Conservation (phyloP, 2,329 filamentous ascomycete species). For the Gnomoniopsis sp. region DNA sequence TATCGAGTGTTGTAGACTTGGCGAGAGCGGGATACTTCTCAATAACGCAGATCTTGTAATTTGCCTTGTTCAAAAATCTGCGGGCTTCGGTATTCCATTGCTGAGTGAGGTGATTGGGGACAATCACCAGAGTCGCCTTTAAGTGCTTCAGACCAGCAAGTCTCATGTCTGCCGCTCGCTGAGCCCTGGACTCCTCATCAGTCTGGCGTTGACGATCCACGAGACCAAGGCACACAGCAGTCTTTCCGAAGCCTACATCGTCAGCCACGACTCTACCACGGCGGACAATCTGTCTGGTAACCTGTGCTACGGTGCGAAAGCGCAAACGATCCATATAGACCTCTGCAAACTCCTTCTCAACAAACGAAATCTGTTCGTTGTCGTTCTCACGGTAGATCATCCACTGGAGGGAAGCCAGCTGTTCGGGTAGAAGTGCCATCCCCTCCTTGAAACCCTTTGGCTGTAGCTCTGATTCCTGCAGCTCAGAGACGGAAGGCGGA, state of each 20-base stretch:
- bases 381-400: slow-evolving; percentile 25
- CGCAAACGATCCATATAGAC: slow-evolving; percentile 15
- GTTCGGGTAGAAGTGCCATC: slow-evolving; percentile 21
- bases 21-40: slow-evolving; percentile 16
- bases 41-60: slow-evolving; percentile 26
- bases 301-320: slow-evolving; percentile 3
- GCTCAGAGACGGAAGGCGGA: background rate
- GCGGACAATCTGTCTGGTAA: slow-evolving; percentile 8
- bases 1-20: slow-evolving; percentile 20
- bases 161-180: slow-evolving; percentile 17
- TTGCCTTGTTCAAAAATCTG: slow-evolving; percentile 29
- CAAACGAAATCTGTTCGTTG: background rate
- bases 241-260: slow-evolving; percentile 44
- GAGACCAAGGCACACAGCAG: slow-evolving; percentile 36
- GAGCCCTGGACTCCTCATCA: slow-evolving; percentile 21
- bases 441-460: slow-evolving; percentile 11
- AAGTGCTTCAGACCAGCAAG: slow-evolving; percentile 25
- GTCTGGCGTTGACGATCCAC: slow-evolving; percentile 27
- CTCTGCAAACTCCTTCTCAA: slow-evolving; percentile 38
- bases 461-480: background rate
- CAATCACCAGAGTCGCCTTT: slow-evolving; percentile 36
- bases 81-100: slow-evolving; percentile 36
- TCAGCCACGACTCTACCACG: slow-evolving; percentile 40
- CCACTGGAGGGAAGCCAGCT: slow-evolving; percentile 23
- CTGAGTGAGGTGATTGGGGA: slow-evolving; percentile 35